Percentiles rank a stretch among this genome's conserved stretches.
Conservation (phyloP, 2,329 filamentous ascomycete species). For the Dothidotthia symphoricarpi region DNA sequence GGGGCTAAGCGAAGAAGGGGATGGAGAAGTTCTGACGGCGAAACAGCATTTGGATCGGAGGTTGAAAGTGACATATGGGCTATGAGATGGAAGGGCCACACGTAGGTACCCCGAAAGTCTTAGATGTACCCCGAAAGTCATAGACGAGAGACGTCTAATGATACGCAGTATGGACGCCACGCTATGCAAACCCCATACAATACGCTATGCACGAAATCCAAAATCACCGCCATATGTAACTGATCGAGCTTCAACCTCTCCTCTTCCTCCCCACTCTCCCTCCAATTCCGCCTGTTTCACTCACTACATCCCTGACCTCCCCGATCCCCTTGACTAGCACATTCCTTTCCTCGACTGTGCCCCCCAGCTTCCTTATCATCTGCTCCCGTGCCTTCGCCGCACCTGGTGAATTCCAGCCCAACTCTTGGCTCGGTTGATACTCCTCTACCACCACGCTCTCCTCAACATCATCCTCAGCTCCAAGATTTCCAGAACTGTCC, state of each 20-base stretch:
- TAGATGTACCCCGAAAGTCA: no score
- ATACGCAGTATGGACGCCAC: slow-evolving; percentile 1
- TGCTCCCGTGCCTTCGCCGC: slow-evolving; percentile 35
- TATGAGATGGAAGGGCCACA: slow-evolving; percentile 23
- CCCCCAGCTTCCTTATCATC: slow-evolving; percentile 40
- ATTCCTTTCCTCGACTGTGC: slow-evolving; percentile 31
- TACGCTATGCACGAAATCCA: slow-evolving; percentile 11
- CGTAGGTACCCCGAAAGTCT: no score
- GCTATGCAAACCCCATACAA: not conserved
- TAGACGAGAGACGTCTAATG: not conserved
- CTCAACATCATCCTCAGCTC: slow-evolving; percentile 16
- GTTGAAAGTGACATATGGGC: slow-evolving; percentile 58
- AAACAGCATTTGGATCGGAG: slow-evolving; percentile 58
- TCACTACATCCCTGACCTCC: slow-evolving; percentile 35
- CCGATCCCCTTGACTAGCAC: slow-evolving; percentile 32
- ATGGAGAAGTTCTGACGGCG: slow-evolving; percentile 53
- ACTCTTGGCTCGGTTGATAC: slow-evolving; percentile 38
- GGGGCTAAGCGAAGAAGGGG: slow-evolving; percentile 39
- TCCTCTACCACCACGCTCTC: slow-evolving; percentile 23
- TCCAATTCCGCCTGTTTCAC: slow-evolving; percentile 16
- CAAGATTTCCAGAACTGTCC: slow-evolving; percentile 23
- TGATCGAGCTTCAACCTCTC: slow-evolving; percentile 8
- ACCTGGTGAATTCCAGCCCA: slow-evolving; percentile 42
- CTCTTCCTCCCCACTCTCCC: slow-evolving; percentile 28
- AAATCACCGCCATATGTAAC: not conserved